A percentile compares a stretch with the other conserved stretches of the same genome.
These are phyloP conservation scores for Oryza nivara DNA, from an alignment of 176 grass and related monocot genomes.

Conservation along the genomic window DNA sequence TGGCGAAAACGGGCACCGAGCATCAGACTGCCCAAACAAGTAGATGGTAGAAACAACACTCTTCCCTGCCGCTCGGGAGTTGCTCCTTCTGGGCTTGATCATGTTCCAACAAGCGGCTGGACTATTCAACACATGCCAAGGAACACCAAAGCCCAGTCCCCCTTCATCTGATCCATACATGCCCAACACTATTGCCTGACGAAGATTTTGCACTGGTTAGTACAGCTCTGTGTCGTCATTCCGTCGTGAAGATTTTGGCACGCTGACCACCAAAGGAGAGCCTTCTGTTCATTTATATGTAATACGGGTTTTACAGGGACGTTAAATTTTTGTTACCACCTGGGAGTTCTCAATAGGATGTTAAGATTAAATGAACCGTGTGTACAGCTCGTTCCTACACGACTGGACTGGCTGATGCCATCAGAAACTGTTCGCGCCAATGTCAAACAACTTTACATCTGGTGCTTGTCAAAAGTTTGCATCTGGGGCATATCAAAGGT, in stretches of 20 bases:
- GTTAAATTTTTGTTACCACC: not conserved
- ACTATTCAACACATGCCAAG: conserved; percentile 23
- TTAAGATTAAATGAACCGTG: conserved; percentile 34
- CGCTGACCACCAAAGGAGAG: conserved; percentile 40
- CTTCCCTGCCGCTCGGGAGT: conserved; percentile 35
- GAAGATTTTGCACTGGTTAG: not conserved
- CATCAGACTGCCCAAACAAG: conserved; percentile 94
- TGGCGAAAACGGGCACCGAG: conserved; percentile 76
- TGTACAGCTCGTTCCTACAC: conserved; percentile 36
- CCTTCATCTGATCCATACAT: conserved; percentile 20
- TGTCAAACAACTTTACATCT: not conserved
- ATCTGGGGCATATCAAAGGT: not conserved
- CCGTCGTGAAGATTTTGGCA: conserved; percentile 41
- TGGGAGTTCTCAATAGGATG: conserved; percentile 27
- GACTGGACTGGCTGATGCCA: not conserved
- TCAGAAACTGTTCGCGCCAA: conserved; percentile 23
- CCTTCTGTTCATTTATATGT: conserved; percentile 26
- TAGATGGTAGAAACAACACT: conserved; percentile 36
- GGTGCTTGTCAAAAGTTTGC: not conserved
- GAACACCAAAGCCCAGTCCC: not conserved
- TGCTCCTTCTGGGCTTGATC: not conserved
- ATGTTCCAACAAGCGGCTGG: conserved; percentile 28
- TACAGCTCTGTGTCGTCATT: conserved; percentile 37
- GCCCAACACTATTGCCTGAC: not conserved
- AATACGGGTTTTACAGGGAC: conserved; percentile 1